Conservation (phyloP, 2,329 filamentous ascomycete genomes). For the Aspergillus sp. region DNA sequence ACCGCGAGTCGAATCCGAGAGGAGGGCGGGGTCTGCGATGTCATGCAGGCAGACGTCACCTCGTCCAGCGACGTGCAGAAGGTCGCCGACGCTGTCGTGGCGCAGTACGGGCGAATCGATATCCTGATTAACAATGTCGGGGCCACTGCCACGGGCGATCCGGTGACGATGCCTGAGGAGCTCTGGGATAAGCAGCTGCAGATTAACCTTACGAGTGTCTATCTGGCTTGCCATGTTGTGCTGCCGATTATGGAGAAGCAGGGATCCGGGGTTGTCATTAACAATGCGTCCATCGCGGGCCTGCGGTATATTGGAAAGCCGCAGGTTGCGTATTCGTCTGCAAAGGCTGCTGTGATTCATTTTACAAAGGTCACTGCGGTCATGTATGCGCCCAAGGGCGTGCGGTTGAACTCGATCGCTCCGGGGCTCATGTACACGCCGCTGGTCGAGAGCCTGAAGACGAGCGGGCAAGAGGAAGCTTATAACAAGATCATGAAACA, state of each 20-base stretch:
- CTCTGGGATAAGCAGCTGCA: slow-evolving; percentile 55
- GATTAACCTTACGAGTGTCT: slow-evolving; percentile 58
- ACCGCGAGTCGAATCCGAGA: slow-evolving; percentile 7
- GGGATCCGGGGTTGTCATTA: slow-evolving; percentile 43
- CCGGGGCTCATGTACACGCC: slow-evolving; percentile 60
- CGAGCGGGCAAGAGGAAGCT: slow-evolving; percentile 48
- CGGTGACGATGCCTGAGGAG: slow-evolving; percentile 50
- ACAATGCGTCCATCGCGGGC: slow-evolving; percentile 48
- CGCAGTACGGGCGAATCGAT: slow-evolving; percentile 57
- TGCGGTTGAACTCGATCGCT: slow-evolving; percentile 54
- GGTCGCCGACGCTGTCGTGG: slow-evolving; percentile 53
- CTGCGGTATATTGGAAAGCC: slow-evolving; percentile 1
- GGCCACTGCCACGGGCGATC: slow-evolving; percentile 53
- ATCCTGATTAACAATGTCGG: slow-evolving; percentile 64
- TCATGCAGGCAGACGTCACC: slow-evolving; percentile 54
- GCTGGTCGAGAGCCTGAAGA: slow-evolving; percentile 46
- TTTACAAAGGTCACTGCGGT: slow-evolving; percentile 53
- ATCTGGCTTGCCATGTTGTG: slow-evolving; percentile 49
- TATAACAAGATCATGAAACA: slow-evolving; percentile 24
- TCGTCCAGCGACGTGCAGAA: slow-evolving; percentile 51
- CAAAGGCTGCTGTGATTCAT: slow-evolving; percentile 54
- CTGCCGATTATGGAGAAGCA: slow-evolving; percentile 27
- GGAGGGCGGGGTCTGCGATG: slow-evolving; percentile 36
- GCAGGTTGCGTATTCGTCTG: slow-evolving; percentile 55
- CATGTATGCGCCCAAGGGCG: slow-evolving; percentile 37